Conservation (phyloP, 1,139 yeast species). For the Debaryomyces psychrophilus region DNA sequence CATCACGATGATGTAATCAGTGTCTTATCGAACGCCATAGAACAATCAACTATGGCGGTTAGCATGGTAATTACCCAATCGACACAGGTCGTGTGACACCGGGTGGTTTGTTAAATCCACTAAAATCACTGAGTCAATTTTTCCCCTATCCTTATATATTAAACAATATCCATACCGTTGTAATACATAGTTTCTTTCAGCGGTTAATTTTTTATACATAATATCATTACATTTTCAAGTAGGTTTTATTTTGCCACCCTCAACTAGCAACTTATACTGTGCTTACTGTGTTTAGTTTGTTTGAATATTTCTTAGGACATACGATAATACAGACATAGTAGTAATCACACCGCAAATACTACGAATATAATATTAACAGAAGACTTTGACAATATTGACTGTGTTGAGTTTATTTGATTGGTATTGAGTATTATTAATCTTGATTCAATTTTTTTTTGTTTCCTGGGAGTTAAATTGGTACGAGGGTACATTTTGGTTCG, state of each 20-base stretch:
- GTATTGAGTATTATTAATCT: neutral
- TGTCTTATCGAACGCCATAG: conserved; percentile 7
- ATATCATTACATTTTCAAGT: neutral
- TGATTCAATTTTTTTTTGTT: neutral
- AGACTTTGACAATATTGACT: no score
- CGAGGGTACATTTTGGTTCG: neutral
- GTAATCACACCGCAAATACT: neutral
- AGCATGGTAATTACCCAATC: conserved; percentile 2
- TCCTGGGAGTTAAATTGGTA: neutral
- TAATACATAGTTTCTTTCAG: neutral
- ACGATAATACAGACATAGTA: conserved; percentile 1
- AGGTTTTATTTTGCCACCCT: neutral
- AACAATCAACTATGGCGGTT: conserved; percentile 4
- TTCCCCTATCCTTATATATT: conserved; percentile 7
- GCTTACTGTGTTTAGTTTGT: conserved; percentile 2
- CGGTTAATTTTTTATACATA: conserved; percentile 4
- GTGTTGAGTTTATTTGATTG: neutral
- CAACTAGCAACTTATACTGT: conserved; percentile 1
- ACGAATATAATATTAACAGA: conserved; percentile 3
- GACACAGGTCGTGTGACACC: conserved; percentile 5
- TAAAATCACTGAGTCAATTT: conserved; percentile 6
- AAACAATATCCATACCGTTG: neutral
- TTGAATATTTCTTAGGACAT: conserved; percentile 5
- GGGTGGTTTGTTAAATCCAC: conserved; percentile 3
- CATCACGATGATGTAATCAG: neutral